A percentile compares a stretch with the other conserved stretches of the same genome.
Conservation (phyloP, 2,329 filamentous ascomycete species). For the Penicillium sp. region DNA sequence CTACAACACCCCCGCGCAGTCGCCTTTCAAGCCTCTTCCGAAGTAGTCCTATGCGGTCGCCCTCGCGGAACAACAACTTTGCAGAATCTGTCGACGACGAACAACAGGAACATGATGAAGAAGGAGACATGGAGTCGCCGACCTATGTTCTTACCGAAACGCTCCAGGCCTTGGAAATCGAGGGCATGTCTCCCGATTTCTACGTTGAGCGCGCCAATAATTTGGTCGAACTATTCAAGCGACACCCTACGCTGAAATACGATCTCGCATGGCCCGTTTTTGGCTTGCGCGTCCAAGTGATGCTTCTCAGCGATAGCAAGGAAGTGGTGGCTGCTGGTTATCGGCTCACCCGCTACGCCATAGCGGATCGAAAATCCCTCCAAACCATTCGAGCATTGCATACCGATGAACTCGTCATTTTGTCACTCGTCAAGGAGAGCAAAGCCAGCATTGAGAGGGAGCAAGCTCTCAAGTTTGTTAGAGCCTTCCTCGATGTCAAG, state of each 20-base stretch:
- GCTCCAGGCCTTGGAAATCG: slow-evolving; percentile 79
- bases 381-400: slow-evolving; percentile 82
- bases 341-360: slow-evolving; percentile 85
- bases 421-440: slow-evolving; percentile 89
- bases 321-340: slow-evolving; percentile 96
- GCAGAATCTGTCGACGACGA: slow-evolving; percentile 36
- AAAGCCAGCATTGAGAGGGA: slow-evolving; percentile 97
- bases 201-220: slow-evolving; percentile 91
- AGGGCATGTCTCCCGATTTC: slow-evolving; percentile 86
- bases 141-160: slow-evolving; percentile 88
- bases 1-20: slow-evolving; percentile 46
- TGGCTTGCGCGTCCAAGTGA: slow-evolving; percentile 85
- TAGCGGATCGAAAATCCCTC: slow-evolving; percentile 84
- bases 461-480: slow-evolving; percentile 92
- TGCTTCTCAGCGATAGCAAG: slow-evolving; percentile 91
- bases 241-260: slow-evolving; percentile 89
- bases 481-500: slow-evolving; percentile 92
- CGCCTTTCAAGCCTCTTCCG: slow-evolving; percentile 57
- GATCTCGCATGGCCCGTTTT: slow-evolving; percentile 96
- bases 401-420: slow-evolving; percentile 86
- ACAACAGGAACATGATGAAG: slow-evolving; percentile 53
- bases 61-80: slow-evolving; percentile 34
- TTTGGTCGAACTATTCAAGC: slow-evolving; percentile 92
- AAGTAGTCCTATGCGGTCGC: slow-evolving; percentile 52
- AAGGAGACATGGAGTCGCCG: slow-evolving; percentile 73